Evolutionary conservation across 129 eudicot genomes (phyloP), one percentile per base, ranked within the genome.

Genomic region (Scalesia atractyloides): DNA sequence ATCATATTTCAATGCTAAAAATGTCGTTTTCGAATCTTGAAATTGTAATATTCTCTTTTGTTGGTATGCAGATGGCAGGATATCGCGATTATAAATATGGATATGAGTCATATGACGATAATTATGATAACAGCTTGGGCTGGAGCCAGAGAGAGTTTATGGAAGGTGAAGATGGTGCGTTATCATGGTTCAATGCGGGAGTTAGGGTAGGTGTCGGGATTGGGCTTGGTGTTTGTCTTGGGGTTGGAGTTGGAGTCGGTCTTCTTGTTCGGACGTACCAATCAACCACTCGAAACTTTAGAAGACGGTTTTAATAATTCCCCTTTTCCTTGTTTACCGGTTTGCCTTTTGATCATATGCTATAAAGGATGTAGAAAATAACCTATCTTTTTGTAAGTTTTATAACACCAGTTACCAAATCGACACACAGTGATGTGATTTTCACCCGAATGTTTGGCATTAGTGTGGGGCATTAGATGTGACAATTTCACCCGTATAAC

Each of bases 191-290:
- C 82, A 88, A 88, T 15, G 96, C 97, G 51, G 97, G 97, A 24
- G 96, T 91, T 5, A 76, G 97, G 74, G 97, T 91, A 5, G 97
- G 97, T 54, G 96, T 91, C 54, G 97, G 97, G 15, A 82, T 91
- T 19, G 97, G 97, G 53, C 96, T 91, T 44, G 97, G 97, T 67
- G 82, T 91, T 70, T 91, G 97, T 75, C 80, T 91, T 7, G 97
- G 97, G 15, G 79, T 88, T 4, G 97, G 97, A 24, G 70, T 91
- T 2, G 97, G 97, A 78, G 96, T 88, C 58, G 97, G 97, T 59
- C 81, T 92, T 72, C 79, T 92, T 60, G 91, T 81, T 37, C 94
- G 91, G 4, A 86, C 96, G 1, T 92, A 92, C 76, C 89, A 85
- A 52, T 73, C 91, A 56, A 86, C 97, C 18, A 79, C 89, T 19